Base-by-base conservation (phyloP, 306 rosid genomes). In the Inga oerstediana region DNA sequence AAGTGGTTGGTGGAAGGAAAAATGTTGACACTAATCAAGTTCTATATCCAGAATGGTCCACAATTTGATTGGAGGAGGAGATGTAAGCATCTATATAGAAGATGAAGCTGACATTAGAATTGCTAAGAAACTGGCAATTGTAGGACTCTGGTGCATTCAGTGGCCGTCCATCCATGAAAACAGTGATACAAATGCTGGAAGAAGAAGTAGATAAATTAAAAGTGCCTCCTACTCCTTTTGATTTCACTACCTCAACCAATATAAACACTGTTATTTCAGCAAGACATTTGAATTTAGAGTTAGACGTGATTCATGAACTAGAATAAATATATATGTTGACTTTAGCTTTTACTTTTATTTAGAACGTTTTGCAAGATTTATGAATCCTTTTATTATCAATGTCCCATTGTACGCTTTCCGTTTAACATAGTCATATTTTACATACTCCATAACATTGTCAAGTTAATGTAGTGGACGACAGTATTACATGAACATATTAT, bases 91-190 rank as follows among this genome's bases (percentile, higher is more conserved):
- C 3, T 12, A 1, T 19, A 27, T 24, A 62, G 69, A 27, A 24
- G 17, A 62, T 10, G 68, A 22, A 15, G 46, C n/a, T 35, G 81
- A 82, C n/a, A 5, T 20, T 0, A 45, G 10, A 8, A 43, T 82
- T 56, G 75, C 71, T 1, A 86, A 39, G 76, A 86, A 79, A 81
- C 16, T 62, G 4, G 69, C 79, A 3, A 79, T 86, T 1, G 81
- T 74, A 5, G 89, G 72, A 32, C 72, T 86, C 17, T 82, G 88
- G 84, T 79, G 86, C 49, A 79, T 82, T 24, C 86, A 79, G 2
- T 73, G 76, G 79, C 32, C 78, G 81, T 1, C 86, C 86, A 35
- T 82, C 86, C 1, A 86, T 86, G 64, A 82, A 35, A 80, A 0
- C 17, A 1, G 79, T 46, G 37, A 1, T 80, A 2, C 79, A 72